Conservation (phyloP, 2,329 filamentous ascomycete species). For the Grosmannia penicillata region DNA sequence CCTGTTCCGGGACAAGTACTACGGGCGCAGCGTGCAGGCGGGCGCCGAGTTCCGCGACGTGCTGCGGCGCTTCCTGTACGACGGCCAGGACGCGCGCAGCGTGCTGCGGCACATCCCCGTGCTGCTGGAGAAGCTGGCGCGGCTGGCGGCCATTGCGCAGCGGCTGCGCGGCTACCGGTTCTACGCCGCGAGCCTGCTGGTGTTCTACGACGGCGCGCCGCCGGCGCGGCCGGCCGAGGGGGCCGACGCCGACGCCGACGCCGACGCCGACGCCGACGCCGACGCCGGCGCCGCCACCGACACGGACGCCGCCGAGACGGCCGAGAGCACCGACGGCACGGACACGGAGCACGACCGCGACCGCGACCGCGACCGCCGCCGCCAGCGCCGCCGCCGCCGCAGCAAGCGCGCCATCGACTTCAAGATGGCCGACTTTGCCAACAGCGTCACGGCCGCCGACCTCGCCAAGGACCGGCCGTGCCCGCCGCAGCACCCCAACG, state of each 20-base stretch:
- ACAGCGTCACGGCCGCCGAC: conserved; percentile 85
- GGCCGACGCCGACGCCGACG: conserved; percentile 56
- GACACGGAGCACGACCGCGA: conserved; percentile 34
- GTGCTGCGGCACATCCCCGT: conserved; percentile 77
- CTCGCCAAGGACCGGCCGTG: conserved; percentile 47
- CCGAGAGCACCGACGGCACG: conserved; percentile 39
- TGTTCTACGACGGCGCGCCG: conserved; percentile 86
- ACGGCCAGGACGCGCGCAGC: conserved; percentile 68
- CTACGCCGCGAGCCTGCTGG: conserved; percentile 85
- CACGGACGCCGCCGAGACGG: conserved; percentile 35
- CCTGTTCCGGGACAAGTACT: conserved; percentile 97
- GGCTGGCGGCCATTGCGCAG: conserved; percentile 71
- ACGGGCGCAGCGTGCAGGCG: conserved; percentile 73
- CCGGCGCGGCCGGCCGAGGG: conserved; percentile 29
- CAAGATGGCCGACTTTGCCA: conserved; percentile 97
- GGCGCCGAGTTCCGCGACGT: conserved; percentile 82
- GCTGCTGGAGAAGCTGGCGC: conserved; percentile 68
- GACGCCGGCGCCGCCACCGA: conserved; percentile 55
- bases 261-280: conserved; percentile 32
- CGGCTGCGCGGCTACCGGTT: conserved; percentile 76
- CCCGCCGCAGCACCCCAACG: conserved; percentile 65
- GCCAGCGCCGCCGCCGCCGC: conserved; percentile 20
- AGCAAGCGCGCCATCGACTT: conserved; percentile 60
- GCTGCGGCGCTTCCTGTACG: conserved; percentile 78
- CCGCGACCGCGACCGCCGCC: conserved; percentile 13